These are phyloP conservation scores for Fusarium sp. DNA, from an alignment of 2,329 filamentous ascomycete genomes.

Conservation along the genomic window DNA sequence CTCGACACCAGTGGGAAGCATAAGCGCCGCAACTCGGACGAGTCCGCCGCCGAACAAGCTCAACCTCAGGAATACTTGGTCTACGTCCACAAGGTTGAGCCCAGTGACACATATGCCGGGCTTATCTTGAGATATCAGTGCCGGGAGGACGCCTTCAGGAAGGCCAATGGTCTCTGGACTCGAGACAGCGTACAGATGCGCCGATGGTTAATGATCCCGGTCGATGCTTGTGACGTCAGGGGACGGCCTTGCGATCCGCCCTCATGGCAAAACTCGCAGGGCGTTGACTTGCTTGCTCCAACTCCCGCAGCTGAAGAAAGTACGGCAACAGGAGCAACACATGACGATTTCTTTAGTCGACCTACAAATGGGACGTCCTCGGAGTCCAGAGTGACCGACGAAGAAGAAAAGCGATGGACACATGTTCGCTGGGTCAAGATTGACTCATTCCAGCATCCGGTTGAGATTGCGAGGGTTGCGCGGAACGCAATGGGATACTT, in stretches of 20 bases:
- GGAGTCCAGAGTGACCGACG: conserved; percentile 42
- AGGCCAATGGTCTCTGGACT: conserved; percentile 94
- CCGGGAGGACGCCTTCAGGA: conserved; percentile 82
- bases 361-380: conserved; percentile 49
- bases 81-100: conserved; percentile 88
- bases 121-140: conserved; percentile 93
- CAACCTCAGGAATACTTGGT: conserved; percentile 82
- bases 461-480: conserved; percentile 88
- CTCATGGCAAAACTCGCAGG: conserved; percentile 51
- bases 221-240: conserved; percentile 88
- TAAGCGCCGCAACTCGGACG: conserved; percentile 78
- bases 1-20: conserved; percentile 66
- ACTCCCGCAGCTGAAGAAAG: conserved; percentile 55
- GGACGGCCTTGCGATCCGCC: conserved; percentile 75
- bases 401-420: conserved; percentile 79
- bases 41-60: conserved; percentile 62
- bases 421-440: conserved; percentile 92
- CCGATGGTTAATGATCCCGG: conserved; percentile 83
- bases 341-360: conserved; percentile 57
- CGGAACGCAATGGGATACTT: conserved; percentile 89
- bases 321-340: conserved; percentile 40
- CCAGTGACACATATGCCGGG: conserved; percentile 88
- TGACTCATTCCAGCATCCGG: conserved; percentile 74
- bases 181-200: conserved; percentile 90
- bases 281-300: conserved; percentile 63